phyloP scores from a whole-genome alignment of 768 basidiomycete genomes.

The Podaxis sp. region DNA sequence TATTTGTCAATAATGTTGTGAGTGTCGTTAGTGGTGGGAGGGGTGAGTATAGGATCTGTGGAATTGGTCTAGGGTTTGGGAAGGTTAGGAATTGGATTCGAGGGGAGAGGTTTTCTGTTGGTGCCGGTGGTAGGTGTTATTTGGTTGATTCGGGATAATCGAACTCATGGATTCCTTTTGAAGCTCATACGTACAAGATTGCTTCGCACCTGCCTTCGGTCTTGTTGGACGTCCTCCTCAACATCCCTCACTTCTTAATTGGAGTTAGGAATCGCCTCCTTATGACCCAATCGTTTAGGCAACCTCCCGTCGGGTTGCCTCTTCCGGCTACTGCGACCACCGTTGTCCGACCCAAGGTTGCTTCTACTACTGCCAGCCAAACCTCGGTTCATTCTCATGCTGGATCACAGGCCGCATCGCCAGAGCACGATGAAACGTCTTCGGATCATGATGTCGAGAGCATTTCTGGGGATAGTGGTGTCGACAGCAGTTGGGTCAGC shows the following conservation, averaged over 20 bases:
- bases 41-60: slow-evolving; percentile 41
- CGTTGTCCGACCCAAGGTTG: slow-evolving; percentile 13
- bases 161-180: slow-evolving; percentile 12
- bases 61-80: slow-evolving; percentile 46
- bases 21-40: slow-evolving; percentile 60
- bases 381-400: slow-evolving; percentile 1
- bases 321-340: slow-evolving; percentile 21
- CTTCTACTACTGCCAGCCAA: slow-evolving; percentile 11
- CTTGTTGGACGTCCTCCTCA: slow-evolving; percentile 64
- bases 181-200: slow-evolving; percentile 68
- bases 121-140: slow-evolving; percentile 68
- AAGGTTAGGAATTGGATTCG: slow-evolving; percentile 55
- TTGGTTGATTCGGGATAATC: background rate
- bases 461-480: slow-evolving; percentile 47
- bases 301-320: slow-evolving; percentile 32
- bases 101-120: slow-evolving; percentile 70
- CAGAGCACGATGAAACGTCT: slow-evolving; percentile 41
- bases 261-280: slow-evolving; percentile 61
- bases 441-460: slow-evolving; percentile 75
- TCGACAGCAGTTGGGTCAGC: slow-evolving; percentile 71
- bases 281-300: slow-evolving; percentile 45
- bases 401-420: slow-evolving; percentile 16
- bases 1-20: slow-evolving; percentile 60
- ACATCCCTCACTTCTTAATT: slow-evolving; percentile 65
- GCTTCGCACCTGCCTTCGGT: slow-evolving; percentile 70